Base-by-base conservation (phyloP, 1,284 basidiomycete genomes). In the Fomes fomentarius region DNA sequence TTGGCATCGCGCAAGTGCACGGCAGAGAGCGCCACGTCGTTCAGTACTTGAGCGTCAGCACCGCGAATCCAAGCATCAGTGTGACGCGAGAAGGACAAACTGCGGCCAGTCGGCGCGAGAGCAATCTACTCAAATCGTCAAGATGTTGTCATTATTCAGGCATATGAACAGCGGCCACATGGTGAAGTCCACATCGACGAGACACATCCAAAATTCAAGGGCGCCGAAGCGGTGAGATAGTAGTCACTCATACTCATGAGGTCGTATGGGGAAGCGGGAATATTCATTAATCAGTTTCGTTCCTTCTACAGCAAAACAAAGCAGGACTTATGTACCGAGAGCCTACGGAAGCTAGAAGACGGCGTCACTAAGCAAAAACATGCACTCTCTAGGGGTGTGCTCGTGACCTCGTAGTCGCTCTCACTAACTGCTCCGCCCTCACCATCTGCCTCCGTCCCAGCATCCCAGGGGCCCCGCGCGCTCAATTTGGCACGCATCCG, bases 141-240 rank as follows among this genome's bases (percentile, higher is more conserved):
- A 74, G 57, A 98, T 91, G 67, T 97, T 95, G 70, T 97, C 96
- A 54, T 98, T 83, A 64, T 95, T 95, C 54, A 98, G 74, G 60
- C 91, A 91, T 70, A 96, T 93, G 82, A 98, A 98, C 50, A 98
- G 70, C 0, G 96, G 96, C 94, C 95, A 98, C 85, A 97, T 93
- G 44, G 94, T 94, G 69, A 96, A 96, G 70, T 93, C 93, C 65
- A 91, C 89, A 63, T 93, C 90, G 25, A 93, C 90, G 47, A 93
- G 74, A 5, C 90, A 91, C 47, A 85, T 81, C 19, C 91, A 90
- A 66, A 93, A 93, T 70, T 93, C 90, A 40, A 93, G 78, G 15
- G 91, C 91, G 31, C 90, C 90, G 24, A 91, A 91, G 74, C 93
- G 93, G 93, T 94, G 38, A 96, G 82, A 68, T 94, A 96, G 74